Evolutionary conservation across 768 basidiomycete genomes (phyloP).

Genomic region (Leccinum boreale): DNA sequence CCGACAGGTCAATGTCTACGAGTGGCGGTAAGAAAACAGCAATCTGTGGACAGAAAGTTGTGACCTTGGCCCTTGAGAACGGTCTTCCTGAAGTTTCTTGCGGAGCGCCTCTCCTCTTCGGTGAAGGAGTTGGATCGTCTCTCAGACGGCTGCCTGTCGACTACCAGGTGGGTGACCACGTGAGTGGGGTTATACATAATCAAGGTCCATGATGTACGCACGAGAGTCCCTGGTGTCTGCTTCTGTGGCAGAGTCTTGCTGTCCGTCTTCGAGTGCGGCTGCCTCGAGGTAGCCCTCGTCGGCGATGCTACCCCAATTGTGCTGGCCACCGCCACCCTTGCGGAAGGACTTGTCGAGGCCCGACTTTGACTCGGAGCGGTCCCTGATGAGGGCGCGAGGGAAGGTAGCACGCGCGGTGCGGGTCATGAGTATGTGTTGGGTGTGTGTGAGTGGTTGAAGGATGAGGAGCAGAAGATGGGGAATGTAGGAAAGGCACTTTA

Average conservation of each 20-base stretch:
- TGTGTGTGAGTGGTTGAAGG: conserved; percentile 7
- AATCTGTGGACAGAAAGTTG: neutral
- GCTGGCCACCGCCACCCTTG: conserved; percentile 76
- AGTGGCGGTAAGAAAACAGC: conserved; percentile 1
- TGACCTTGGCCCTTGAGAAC: conserved; percentile 61
- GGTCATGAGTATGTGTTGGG: conserved; percentile 49
- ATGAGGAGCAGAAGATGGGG: neutral
- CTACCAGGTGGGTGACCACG: conserved; percentile 1
- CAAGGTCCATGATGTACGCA: conserved; percentile 5
- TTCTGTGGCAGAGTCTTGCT: conserved; percentile 40
- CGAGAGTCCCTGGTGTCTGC: conserved; percentile 18
- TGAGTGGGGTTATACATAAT: conserved; percentile 6
- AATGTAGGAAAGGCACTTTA: conserved; percentile 11
- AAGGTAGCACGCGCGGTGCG: conserved; percentile 72
- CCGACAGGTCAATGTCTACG: conserved; percentile 55
- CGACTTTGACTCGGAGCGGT: conserved; percentile 76
- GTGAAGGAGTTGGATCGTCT: conserved; percentile 45
- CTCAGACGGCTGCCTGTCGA: conserved; percentile 30
- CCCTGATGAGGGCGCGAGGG: conserved; percentile 69
- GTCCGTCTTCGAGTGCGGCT: conserved; percentile 58
- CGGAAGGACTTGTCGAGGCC: conserved; percentile 69
- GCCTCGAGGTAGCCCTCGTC: conserved; percentile 62
- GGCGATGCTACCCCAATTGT: conserved; percentile 80
- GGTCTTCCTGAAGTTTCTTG: conserved; percentile 67
- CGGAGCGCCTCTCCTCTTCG: conserved; percentile 64